These are phyloP conservation scores for Trichoderma harzianum DNA, from an alignment of 2,329 filamentous ascomycete species.

Conservation along the genomic window DNA sequence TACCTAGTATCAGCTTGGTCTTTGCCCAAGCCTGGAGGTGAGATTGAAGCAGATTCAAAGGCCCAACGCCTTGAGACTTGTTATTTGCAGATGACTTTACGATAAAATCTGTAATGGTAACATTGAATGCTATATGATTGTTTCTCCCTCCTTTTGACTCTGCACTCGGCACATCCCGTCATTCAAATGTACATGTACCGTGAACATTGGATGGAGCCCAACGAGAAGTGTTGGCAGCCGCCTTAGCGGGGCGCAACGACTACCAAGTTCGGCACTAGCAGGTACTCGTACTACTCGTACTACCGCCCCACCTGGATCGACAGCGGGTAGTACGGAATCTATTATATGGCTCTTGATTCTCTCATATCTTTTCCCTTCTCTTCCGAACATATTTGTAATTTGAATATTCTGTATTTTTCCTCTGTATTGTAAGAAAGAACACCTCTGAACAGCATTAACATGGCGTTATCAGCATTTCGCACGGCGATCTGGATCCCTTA, in stretches of 20 bases:
- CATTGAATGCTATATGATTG: not conserved
- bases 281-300: not conserved
- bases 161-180: not conserved
- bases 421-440: not conserved
- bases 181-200: not conserved
- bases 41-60: not conserved
- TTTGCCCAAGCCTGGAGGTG: not conserved
- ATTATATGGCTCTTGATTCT: not conserved
- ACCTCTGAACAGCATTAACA: not conserved
- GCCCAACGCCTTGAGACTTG: not conserved
- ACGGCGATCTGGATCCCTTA: constrained; percentile 2
- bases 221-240: not conserved
- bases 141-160: not conserved
- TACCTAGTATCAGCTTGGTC: not conserved
- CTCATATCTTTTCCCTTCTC: not conserved
- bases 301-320: not conserved
- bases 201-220: not conserved
- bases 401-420: not conserved
- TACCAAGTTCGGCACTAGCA: not conserved
- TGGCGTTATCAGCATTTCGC: constrained; percentile 4
- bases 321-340: not conserved
- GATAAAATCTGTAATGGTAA: not conserved
- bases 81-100: not conserved
- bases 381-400: not conserved
- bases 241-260: not conserved